phyloP scores from a whole-genome alignment of 78 protist species.

The Cavenderia fasciculata region DNA sequence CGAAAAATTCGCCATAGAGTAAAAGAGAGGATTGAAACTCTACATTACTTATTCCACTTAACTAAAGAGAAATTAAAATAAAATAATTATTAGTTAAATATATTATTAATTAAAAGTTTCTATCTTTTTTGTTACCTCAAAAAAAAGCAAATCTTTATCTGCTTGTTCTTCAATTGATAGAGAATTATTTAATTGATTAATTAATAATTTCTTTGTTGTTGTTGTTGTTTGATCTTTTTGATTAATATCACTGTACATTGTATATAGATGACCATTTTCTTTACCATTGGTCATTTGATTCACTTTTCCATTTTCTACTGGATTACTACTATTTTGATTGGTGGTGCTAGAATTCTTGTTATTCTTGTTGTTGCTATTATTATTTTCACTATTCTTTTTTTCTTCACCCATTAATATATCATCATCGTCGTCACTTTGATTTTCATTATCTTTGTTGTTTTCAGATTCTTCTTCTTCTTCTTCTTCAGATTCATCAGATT shows the following conservation, averaged over 20 bases:
- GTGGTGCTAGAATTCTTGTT: background rate
- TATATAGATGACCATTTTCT: background rate
- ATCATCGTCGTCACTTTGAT: background rate
- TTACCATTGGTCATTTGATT: background rate
- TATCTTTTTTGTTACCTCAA: slow-evolving; percentile 9
- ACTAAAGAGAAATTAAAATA: background rate
- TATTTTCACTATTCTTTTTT: background rate
- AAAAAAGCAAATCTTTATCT: slow-evolving; percentile 41
- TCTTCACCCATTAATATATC: background rate
- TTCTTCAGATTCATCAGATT: background rate
- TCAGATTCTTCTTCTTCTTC: background rate
- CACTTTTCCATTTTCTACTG: background rate
- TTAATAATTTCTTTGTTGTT: no score
- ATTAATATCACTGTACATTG: background rate
- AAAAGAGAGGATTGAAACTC: slow-evolving; percentile 71
- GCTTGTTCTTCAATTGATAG: slow-evolving; percentile 15
- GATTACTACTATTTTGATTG: background rate
- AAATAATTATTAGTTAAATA: background rate
- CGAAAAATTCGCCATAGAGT: slow-evolving; percentile 39
- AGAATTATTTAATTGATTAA: no score
- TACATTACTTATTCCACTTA: slow-evolving; percentile 62
- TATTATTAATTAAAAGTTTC: background rate
- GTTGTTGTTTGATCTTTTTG: background rate
- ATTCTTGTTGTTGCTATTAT: background rate
- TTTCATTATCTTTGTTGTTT: background rate